Evolutionary conservation across 1,284 basidiomycete species (phyloP), one percentile per base, ranked within the genome.

Genomic region (Ceratobasidium sp.): DNA sequence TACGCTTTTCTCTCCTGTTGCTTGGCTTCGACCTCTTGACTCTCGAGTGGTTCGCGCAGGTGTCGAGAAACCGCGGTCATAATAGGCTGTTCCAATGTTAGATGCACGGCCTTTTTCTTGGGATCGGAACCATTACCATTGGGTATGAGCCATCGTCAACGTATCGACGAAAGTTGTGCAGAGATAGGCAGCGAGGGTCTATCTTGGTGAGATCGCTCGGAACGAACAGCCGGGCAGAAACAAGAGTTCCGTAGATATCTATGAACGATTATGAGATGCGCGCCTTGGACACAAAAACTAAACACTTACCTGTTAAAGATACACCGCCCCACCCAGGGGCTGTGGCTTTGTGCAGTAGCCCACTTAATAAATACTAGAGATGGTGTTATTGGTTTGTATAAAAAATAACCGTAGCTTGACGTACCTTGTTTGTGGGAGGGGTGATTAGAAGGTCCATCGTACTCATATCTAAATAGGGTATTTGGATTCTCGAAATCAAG

Each of bases 191-290:
- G 7, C 78, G 78, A 1, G 79, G 78, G 69, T 83, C 79, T 18
- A 84, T 75, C 11, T 72, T 74, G 4, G 66, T 61, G 26, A 78
- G 3, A 38, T 82, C 77, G 0, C 78, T 75, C 2, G 83, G 82
- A 18, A 82, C 78, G 69, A 81, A 82, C 7, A 84, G 76, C 9
- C 83, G 78, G 7, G 83, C 81, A 0, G 81, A 78, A 35, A 84
- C 76, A 5, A 84, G 77, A 0, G 82, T 83, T n/a, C 83, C 83
- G 73, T 83, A 83, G 2, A 81, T 77, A 72, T 83, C 83, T 32
- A 81, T 81, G 0, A 30, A 30, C 26, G 5, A 26, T 14, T 4
- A 54, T 62, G 18, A 69, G 38, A 16, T 21, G 41, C 38, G 13
- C 32, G 16, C 54, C n/a, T 21, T 32, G n/a, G n/a, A n/a, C n/a